Conservation (phyloP, 768 basidiomycete genomes). For the Hysterangium stoloniferum region DNA sequence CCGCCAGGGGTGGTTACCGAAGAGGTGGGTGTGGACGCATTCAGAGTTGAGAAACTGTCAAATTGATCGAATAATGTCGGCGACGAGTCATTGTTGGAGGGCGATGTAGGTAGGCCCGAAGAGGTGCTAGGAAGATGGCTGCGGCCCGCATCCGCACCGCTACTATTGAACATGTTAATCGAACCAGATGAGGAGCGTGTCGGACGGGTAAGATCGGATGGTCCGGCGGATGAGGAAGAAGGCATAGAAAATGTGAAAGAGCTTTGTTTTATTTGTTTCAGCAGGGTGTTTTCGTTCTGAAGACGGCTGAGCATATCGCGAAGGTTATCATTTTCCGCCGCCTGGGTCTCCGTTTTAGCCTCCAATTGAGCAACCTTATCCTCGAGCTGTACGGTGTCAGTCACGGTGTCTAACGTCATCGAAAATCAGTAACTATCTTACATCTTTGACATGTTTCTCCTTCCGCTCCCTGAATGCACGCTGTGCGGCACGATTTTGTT, state of each 20-base stretch:
- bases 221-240: slow-evolving; percentile 24
- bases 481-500: slow-evolving; percentile 96
- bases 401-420: slow-evolving; percentile 1
- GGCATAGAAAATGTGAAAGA: slow-evolving; percentile 83
- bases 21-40: slow-evolving; percentile 15
- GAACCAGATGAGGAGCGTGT: slow-evolving; percentile 8
- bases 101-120: neutral
- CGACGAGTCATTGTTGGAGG: slow-evolving; percentile 4
- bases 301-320: slow-evolving; percentile 77
- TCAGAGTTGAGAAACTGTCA: neutral
- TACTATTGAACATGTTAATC: slow-evolving; percentile 3
- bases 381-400: slow-evolving; percentile 54
- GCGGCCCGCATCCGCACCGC: slow-evolving; percentile 12
- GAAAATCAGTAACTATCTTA: slow-evolving; percentile 35
- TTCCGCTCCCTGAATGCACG: slow-evolving; percentile 95
- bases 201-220: slow-evolving; percentile 16
- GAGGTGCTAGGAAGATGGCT: slow-evolving; percentile 1
- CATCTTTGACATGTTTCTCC: slow-evolving; percentile 95
- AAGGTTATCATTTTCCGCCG: slow-evolving; percentile 81
- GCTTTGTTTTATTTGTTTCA: slow-evolving; percentile 76
- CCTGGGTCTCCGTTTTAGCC: slow-evolving; percentile 64
- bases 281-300: slow-evolving; percentile 77
- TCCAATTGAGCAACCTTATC: slow-evolving; percentile 85
- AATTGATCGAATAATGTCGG: slow-evolving; percentile 1
- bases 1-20: slow-evolving; percentile 19